These are phyloP conservation scores for Cordyceps tenuipes DNA, from an alignment of 2,329 filamentous ascomycete species.

Conservation along the genomic window DNA sequence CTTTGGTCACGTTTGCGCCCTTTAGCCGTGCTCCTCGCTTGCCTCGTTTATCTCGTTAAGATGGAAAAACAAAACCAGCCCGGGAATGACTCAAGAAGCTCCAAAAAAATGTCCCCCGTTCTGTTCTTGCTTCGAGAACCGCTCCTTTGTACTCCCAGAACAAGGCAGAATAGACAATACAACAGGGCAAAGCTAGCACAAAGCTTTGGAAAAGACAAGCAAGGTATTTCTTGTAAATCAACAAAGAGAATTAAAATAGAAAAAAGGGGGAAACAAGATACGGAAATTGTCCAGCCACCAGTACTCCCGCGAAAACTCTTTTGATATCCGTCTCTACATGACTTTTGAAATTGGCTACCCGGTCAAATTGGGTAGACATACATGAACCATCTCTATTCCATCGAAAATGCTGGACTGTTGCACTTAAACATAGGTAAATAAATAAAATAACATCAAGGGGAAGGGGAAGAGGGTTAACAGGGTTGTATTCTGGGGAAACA, in stretches of 20 bases:
- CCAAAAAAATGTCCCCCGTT: not conserved
- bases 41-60: not conserved
- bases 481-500: conserved; percentile 7
- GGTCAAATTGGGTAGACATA: conserved; percentile 24
- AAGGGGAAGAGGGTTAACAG: conserved; percentile 10
- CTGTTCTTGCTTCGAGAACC: not conserved
- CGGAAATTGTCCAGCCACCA: conserved; percentile 22
- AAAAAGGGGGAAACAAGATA: conserved; percentile 7
- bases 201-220: conserved; percentile 5
- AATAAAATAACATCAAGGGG: conserved; percentile 1
- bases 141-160: not conserved
- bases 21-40: not conserved
- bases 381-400: conserved; percentile 34
- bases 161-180: conserved; percentile 16
- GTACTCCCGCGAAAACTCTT: conserved; percentile 24
- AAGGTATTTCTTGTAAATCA: conserved; percentile 4
- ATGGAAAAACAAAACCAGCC: not conserved
- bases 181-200: conserved; percentile 3
- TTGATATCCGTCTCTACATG: conserved; percentile 29
- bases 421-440: conserved; percentile 7
- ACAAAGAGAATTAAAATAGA: conserved; percentile 10
- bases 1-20: not conserved
- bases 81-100: not conserved
- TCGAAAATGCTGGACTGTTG: conserved; percentile 13
- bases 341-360: conserved; percentile 27